Base-by-base conservation (phyloP, 1,284 basidiomycete species). In the Malassezia arunalokei region DNA sequence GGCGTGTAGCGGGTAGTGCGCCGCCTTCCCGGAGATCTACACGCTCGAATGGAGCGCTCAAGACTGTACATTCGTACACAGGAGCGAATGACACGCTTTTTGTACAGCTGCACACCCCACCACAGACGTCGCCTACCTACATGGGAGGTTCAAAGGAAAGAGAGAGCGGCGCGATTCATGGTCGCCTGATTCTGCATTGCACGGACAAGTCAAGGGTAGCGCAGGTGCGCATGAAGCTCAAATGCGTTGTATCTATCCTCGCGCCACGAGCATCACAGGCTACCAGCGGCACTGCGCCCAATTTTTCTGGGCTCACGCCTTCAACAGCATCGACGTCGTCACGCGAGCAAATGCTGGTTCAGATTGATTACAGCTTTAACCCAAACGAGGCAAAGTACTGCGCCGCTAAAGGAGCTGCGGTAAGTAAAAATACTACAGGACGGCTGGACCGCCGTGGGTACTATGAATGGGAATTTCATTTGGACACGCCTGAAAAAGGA, bases 101-200 rank as follows among this genome's bases (percentile, higher is more conserved):
- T n/a, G 53, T 55, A n/a, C 39, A 49, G 53, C 43, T 55, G 24
- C 27, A 40, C 11, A 55, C 53, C 17, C 47, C 53, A 12, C 66
- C 66, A 0, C 66, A 66, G 47, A 58, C 58, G 15, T 54, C 59
- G 0, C 64, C 64, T 8, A 66, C 66, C 8, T 68, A 61, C 48
- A 65, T 66, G 64, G 64, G 66, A 3, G 66, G 64, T 12, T 61
- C 57, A 28, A 49, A 58, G 17, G 51, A 62, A 37, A 49, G 66
- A 14, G 64, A 63, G 12, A 56, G 57, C 47, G 66, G 66, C 9
- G 49, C 60, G 5, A n/a, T 68, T n/a, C 44, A 49, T 7, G 66
- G 66, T 17, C 49, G 39, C 5, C 52, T 66, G 24, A 47, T 49
- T 7, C 14, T 67, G 17, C 40, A 55, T 7, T 46, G 60, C 40